phyloP scores from a whole-genome alignment of 2,329 filamentous ascomycete species.

The Penicillium sp. region DNA sequence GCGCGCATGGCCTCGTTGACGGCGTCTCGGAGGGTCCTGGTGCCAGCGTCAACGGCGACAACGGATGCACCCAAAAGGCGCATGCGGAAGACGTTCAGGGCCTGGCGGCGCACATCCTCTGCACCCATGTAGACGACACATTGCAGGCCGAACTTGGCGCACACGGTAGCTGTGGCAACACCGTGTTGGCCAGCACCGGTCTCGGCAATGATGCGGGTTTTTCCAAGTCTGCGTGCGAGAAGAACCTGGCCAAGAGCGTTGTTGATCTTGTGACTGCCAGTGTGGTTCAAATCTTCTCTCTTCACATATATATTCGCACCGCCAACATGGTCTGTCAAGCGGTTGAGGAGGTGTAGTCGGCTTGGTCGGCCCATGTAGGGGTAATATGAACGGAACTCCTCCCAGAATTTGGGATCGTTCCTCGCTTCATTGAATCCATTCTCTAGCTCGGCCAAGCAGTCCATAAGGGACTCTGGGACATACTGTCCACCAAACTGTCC shows the following conservation, averaged over 20 bases:
- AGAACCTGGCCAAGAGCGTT: constrained; percentile 93
- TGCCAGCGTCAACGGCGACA: constrained; percentile 86
- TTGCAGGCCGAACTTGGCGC: constrained; percentile 96
- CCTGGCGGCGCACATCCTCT: constrained; percentile 93
- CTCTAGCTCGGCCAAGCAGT: constrained; percentile 87
- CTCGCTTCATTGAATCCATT: constrained; percentile 83
- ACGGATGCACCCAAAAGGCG: constrained; percentile 91
- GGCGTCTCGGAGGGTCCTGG: constrained; percentile 74
- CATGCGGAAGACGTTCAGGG: constrained; percentile 97
- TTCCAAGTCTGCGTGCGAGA: constrained; percentile 78
- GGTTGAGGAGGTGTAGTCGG: constrained; percentile 81
- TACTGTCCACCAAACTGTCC: constrained; percentile 97
- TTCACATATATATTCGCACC: constrained; percentile 98
- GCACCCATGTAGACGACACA: constrained; percentile 98
- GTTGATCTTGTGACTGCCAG: constrained; percentile 98
- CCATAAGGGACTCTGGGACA: constrained; percentile 96
- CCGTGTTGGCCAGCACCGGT: constrained; percentile 97
- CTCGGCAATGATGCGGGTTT: constrained; percentile 96
- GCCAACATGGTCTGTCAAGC: constrained; percentile 81
- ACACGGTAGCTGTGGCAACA: constrained; percentile 94
- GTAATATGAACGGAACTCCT: constrained; percentile 93
- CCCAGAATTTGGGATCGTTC: constrained; percentile 90
- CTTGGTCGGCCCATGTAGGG: constrained; percentile 95
- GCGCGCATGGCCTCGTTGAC: constrained; percentile 94
- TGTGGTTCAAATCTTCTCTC: constrained; percentile 96